Evolutionary conservation across 768 basidiomycete species (phyloP).

Genomic region (Gyrodon lividus): DNA sequence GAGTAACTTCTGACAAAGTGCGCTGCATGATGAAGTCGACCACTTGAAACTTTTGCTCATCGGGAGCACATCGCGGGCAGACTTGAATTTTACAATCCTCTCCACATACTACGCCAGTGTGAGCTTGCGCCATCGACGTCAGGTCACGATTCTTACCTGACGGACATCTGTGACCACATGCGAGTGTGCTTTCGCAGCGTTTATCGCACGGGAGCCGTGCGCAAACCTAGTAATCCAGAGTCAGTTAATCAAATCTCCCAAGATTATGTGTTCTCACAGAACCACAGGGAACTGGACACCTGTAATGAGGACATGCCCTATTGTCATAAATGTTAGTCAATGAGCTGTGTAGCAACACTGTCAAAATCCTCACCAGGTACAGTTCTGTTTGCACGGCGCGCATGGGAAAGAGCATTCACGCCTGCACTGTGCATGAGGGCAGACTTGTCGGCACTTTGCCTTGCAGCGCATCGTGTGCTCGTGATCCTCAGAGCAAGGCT

Average conservation of each 20-base stretch:
- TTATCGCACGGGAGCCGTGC: conserved; percentile 61
- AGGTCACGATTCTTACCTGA: conserved; percentile 44
- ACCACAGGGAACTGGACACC: conserved; percentile 64
- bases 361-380: conserved; percentile 45
- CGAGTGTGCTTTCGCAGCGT: conserved; percentile 46
- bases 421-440: conserved; percentile 51
- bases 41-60: conserved; percentile 37
- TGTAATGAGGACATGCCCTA: conserved; percentile 54
- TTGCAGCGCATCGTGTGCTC: conserved; percentile 47
- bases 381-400: conserved; percentile 60
- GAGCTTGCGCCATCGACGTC: neutral
- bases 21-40: conserved; percentile 62
- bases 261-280: conserved; percentile 45
- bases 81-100: conserved; percentile 57
- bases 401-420: conserved; percentile 52
- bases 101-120: conserved; percentile 53
- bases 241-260: neutral
- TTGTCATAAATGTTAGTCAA: conserved; percentile 1
- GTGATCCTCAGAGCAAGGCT: conserved; percentile 49
- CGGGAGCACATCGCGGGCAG: conserved; percentile 51
- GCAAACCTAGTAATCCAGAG: conserved; percentile 47
- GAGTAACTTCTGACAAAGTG: conserved; percentile 48
- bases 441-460: conserved; percentile 50
- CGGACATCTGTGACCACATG: conserved; percentile 65
- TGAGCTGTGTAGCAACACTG: neutral